Base-by-base conservation (phyloP, 805 yeast genomes). In the Pichia sporocuriosa region DNA sequence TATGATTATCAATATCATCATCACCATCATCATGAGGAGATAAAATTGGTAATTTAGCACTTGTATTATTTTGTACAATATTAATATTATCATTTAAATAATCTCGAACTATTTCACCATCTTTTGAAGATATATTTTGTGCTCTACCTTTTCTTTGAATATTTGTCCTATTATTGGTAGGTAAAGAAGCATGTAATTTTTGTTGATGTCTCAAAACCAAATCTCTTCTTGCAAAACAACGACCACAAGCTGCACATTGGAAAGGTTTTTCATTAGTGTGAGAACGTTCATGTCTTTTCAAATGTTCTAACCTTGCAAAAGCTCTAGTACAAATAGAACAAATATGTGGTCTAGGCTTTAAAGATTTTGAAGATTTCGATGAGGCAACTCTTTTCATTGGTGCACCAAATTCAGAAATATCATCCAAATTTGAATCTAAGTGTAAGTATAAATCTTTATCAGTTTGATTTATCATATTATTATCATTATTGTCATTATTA, bases 221-320 rank as follows among this genome's bases (percentile, higher is more conserved):
- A 58, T 84, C 90, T 43, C 97, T 68, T 43, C 98, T 70, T 4
- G 97, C 97, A 66, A 93, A 90, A 57, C 96, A 84, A 37, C 97
- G 77, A 26, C 95, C 97, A 63, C 97, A 90, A 8, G 89, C 89
- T 2, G 95, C 94, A 65, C 98, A 90, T 58, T 86, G 93, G 65
- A 83, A 90, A 1, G 97, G 97, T 59, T 88, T 88, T 62, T 89
- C 97, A 59, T 89, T 86, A 9, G 98, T 90, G 60, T 90, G 98
- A 0, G 94, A 81, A 31, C 97, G 69, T 54, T 88, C 94, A 58
- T 90, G 98, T 44, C 98, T 79, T 61, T 85, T 88, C 56, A 93
- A 70, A 63, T 90, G 98, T 62, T 90, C 98, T 37, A 86, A 70
- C 41, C 98, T 73, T 2, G 97, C 98, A 72, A 93, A 93, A 3